A percentile compares a stretch with the other conserved stretches of the same genome.
These are phyloP conservation scores for Mortierella polycephala DNA, from an alignment of 371 early-diverging fungal species.

Conservation along the genomic window DNA sequence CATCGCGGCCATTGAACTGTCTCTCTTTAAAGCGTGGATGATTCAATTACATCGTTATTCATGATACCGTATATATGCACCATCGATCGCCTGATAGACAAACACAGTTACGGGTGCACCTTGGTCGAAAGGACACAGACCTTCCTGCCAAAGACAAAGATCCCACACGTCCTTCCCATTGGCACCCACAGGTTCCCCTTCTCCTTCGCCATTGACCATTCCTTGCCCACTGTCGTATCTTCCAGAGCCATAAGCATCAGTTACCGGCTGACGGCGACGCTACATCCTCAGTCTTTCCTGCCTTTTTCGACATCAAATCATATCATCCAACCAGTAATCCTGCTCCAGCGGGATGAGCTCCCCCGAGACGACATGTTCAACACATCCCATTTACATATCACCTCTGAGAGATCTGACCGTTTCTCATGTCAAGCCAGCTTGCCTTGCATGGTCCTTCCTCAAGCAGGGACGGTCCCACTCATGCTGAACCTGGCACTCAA, in stretches of 20 bases:
- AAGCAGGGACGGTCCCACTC: slow-evolving; percentile 32
- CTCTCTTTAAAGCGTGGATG: neutral
- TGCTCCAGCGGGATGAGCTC: slow-evolving; percentile 35
- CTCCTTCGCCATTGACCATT: slow-evolving; percentile 19
- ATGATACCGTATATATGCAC: neutral
- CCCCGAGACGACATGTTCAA: slow-evolving; percentile 25
- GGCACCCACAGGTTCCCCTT: slow-evolving; percentile 47
- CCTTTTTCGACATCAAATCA: slow-evolving; percentile 23
- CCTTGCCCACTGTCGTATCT: slow-evolving; percentile 30
- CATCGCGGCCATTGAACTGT: neutral
- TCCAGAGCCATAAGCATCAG: slow-evolving; percentile 24
- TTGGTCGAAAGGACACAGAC: slow-evolving; percentile 23
- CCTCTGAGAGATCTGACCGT: slow-evolving; percentile 10
- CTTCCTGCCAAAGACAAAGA: slow-evolving; percentile 8
- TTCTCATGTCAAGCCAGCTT: slow-evolving; percentile 26
- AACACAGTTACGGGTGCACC: slow-evolving; percentile 24
- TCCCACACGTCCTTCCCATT: slow-evolving; percentile 10
- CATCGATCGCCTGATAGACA: slow-evolving; percentile 16
- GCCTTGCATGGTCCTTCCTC: slow-evolving; percentile 42
- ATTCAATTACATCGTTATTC: neutral
- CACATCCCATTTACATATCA: slow-evolving; percentile 16
- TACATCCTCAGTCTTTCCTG: slow-evolving; percentile 25
- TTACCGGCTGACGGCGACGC: slow-evolving; percentile 36
- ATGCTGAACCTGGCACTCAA: slow-evolving; percentile 22
- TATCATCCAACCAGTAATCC: slow-evolving; percentile 24